Evolutionary conservation across 306 rosid genomes (phyloP), one percentile per base, ranked within the genome.

Genomic region (Astragalus membranaceus): DNA sequence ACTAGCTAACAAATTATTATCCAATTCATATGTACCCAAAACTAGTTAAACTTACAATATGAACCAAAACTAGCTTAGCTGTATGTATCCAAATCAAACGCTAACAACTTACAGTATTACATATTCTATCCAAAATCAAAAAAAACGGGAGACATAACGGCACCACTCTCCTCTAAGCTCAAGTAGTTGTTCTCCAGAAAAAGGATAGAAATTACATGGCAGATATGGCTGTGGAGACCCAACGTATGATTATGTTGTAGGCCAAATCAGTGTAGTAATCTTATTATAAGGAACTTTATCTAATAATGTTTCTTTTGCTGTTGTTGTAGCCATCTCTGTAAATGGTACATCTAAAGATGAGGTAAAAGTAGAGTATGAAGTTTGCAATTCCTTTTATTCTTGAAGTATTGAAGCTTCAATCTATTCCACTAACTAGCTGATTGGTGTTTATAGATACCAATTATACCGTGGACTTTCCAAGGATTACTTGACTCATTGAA

Each of bases 361-460:
- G 87, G 78, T 88, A 49, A 47, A 53, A 2, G 37, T 61, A 36
- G 36, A 71, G 8, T 3, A 44, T 17, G 15, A 75, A 73, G 37
- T 15, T 62, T 6, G 10, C 10, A 14, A 6, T 51, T 14, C 14
- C 43, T 57, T 47, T 69, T 73, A 11, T 58, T 35, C 29, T 39
- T 10, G 20, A 2, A 11, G 13, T 0, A 15, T 39, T 14, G 13
- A 13, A 26, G 15, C 8, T 46, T 67, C 23, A 53, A n/a, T 59
- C 0, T 6, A 41, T 46, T 67, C 32, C 7, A 64, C 62, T 80
- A 55, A 76, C 55, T 9, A 11, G 15, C 48, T 67, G 3, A 32
- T 64, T 71, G 32, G 5, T 47, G 70, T 70, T n/a, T 32, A 73
- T 70, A 85, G 93, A 15, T 62, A 77, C 78, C 88, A 16, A 46